phyloP scores from a whole-genome alignment of 108 stramenopile species.

The Conticribra guillardii region DNA sequence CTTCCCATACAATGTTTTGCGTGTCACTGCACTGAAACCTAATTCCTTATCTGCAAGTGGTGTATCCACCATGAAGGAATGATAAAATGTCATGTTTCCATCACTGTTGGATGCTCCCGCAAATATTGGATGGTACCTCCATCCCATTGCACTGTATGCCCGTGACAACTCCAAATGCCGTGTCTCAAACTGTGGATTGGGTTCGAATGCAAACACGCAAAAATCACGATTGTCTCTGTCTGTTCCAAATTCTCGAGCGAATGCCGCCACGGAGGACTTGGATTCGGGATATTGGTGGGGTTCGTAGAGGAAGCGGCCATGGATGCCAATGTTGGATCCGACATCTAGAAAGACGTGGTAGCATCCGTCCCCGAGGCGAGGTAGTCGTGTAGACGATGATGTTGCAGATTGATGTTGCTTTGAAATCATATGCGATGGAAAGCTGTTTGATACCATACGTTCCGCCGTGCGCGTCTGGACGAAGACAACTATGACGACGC shows the following conservation, averaged over 20 bases:
- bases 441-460: not conserved
- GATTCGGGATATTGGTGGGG: constrained; percentile 36
- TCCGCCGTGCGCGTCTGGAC: not conserved
- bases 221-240: constrained; percentile 35
- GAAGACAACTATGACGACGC: not conserved
- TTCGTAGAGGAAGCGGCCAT: constrained; percentile 45
- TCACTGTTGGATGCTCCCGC: constrained; percentile 31
- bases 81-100: constrained; percentile 49
- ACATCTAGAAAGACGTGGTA: constrained; percentile 50
- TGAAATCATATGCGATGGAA: not conserved
- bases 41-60: not conserved
- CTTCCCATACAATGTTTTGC: constrained; percentile 14
- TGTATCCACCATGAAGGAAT: constrained; percentile 9
- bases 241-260: constrained; percentile 21
- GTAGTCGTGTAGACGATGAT: not conserved
- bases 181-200: constrained; percentile 30
- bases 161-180: constrained; percentile 13
- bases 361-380: constrained; percentile 39
- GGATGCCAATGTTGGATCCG: constrained; percentile 45
- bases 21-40: constrained; percentile 35
- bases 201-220: constrained; percentile 49
- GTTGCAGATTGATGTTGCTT: constrained; percentile 5
- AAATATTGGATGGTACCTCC: constrained; percentile 34
- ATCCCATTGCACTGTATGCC: constrained; percentile 38
- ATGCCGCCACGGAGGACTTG: constrained; percentile 7